Base-by-base conservation (phyloP, 2,329 filamentous ascomycete species). In the Penicillium sp. region DNA sequence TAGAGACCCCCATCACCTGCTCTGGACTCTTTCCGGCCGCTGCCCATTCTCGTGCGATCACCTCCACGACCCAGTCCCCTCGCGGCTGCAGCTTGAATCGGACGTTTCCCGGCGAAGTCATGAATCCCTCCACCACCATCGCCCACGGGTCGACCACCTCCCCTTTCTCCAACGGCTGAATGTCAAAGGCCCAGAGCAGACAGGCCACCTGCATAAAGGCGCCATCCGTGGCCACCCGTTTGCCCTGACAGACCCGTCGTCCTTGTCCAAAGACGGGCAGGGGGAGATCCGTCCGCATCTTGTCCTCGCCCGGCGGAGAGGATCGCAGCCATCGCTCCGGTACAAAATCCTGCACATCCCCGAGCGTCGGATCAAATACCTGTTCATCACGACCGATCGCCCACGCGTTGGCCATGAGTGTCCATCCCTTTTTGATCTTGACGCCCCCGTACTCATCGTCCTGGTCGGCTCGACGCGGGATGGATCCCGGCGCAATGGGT, bases 371-470 rank as follows among this genome's bases (percentile, higher is more conserved):
- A 28, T 60, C 54, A 39, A 61, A 75, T 32, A 70, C 70, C 12
- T 62, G 63, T n/a, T 65, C 63, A 47, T 73, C 70, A 12, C 68
- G 62, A 36, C 72, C 69, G 47, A 75, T 73, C 0, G 70, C 67
- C 72, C 72, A 75, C 1, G 67, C 67, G 52, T 74, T 74, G 1
- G 68, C 70, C 8, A 73, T 62, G 2, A 80, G 57, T 0, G 70
- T 73, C 0, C 74, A 76, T 2, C 72, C 76, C 2, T 69, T 66
- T 2, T 72, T 73, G 28, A 79, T 74, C 35, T 66, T 65, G 51
- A 71, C 75, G 6, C 72, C 73, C n/a, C 68, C 57, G 51, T 73
- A 77, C 12, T 61, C 58, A 48, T 78, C 76, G 38, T 75, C 73
- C 12, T 69, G 65, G 1, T 73, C 73, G 0, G 70, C 66, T 1